Conservation (phyloP, 148 eudicot species). For the Camellia sinensis region DNA sequence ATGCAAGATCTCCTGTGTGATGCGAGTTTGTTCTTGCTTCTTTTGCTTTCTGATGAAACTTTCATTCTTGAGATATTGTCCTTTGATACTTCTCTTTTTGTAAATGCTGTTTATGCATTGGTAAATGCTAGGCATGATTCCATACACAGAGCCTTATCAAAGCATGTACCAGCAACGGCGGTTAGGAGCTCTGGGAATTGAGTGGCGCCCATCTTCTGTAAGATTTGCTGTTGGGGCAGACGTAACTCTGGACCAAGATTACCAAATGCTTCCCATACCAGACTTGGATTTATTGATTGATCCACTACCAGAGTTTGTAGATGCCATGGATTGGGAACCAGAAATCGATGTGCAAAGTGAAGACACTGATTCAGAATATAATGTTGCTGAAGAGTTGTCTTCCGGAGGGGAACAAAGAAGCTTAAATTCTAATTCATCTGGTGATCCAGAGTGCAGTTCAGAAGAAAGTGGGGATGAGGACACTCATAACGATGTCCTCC, state of each 20-base stretch:
- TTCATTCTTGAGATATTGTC: neutral
- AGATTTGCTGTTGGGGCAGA: slow-evolving; percentile 80
- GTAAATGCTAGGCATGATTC: slow-evolving; percentile 73
- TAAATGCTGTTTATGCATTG: slow-evolving; percentile 4
- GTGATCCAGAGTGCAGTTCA: slow-evolving; percentile 51
- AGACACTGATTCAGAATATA: slow-evolving; percentile 89
- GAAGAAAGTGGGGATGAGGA: slow-evolving; percentile 63
- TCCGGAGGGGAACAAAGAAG: slow-evolving; percentile 62
- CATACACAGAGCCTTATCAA: slow-evolving; percentile 96
- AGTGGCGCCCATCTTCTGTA: slow-evolving; percentile 91
- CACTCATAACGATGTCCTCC: slow-evolving; percentile 50
- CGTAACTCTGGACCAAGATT: slow-evolving; percentile 64
- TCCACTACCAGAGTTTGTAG: slow-evolving; percentile 75
- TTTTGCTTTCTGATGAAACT: slow-evolving; percentile 10
- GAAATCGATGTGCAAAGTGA: slow-evolving; percentile 79
- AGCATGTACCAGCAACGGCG: slow-evolving; percentile 86
- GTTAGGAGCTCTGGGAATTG: slow-evolving; percentile 79
- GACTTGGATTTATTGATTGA: slow-evolving; percentile 72
- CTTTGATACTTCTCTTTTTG: neutral
- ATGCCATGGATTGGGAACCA: slow-evolving; percentile 94
- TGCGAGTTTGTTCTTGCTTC: slow-evolving; percentile 58
- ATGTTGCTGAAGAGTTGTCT: slow-evolving; percentile 60
- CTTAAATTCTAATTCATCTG: slow-evolving; percentile 50
- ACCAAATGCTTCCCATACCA: slow-evolving; percentile 63
- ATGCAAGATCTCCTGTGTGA: slow-evolving; percentile 98